Base-by-base conservation (phyloP, 306 rosid species). In the Gastrolobium bilobum region DNA sequence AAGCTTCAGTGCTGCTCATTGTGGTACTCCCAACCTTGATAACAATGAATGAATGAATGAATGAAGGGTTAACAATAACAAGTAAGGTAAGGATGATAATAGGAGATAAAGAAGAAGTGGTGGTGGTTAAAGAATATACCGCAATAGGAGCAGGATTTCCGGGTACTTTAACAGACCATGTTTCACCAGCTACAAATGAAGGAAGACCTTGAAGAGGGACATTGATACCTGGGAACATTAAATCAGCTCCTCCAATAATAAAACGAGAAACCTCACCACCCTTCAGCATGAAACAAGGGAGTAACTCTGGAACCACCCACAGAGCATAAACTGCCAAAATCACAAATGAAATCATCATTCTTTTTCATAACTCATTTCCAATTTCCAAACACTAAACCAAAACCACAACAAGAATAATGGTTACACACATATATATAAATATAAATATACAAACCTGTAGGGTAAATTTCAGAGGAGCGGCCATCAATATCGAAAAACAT, bases 91-190 rank as follows among this genome's bases (percentile, higher is more conserved):
- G 26, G 26, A 20, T 20, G 26, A 20, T 20, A 20, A 20, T 20
- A 20, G 26, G 26, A 20, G 26, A 20, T 20, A 20, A 20, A 20
- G 26, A 20, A 20, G 26, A 20, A 20, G 26, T 20, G 26, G 26
- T 20, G 0, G 26, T 20, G 26, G 26, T 46, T 1, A n/a, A 13
- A 68, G 46, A 44, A 58, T 54, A 35, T 85, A 94, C 98, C 70
- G 98, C 98, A 70, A 94, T 89, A 9, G 98, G 93, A 81, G 98
- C 93, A 48, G 93, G 91, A 85, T 94, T 94, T 76, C 96, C 98
- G 0, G 98, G 98, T 52, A 94, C 99, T 85, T 88, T 94, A 51
- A 92, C 97, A 0, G 97, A 89, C 99, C 99, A 94, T 6, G 85
- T 42, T 75, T 91, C 93, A 56, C 92, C 97, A 2, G 92, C 87